Conservation (phyloP, 208 protist species). For the Herpetomonas tarakana region DNA sequence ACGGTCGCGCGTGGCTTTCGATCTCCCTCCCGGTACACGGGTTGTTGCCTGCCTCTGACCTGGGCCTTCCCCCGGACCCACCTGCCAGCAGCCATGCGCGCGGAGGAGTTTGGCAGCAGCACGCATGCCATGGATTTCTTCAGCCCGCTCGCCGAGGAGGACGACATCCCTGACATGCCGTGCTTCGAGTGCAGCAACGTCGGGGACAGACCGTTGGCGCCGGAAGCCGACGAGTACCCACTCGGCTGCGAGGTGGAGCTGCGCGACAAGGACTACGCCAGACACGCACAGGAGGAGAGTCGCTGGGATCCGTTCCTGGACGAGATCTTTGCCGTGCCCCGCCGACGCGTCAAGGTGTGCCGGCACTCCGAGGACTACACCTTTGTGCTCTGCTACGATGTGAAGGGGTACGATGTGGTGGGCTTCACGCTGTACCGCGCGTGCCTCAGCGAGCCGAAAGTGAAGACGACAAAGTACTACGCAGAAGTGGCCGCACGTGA, state of each 20-base stretch:
- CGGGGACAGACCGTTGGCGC: constrained; percentile 67
- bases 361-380: constrained; percentile 83
- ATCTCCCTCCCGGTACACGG: too few relatives aligned
- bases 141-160: constrained; percentile 16
- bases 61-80: too few relatives aligned
- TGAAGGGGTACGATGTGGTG: constrained; percentile 50
- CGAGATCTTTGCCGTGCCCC: constrained; percentile 50
- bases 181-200: constrained; percentile 70
- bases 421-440: constrained; percentile 84
- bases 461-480: constrained; percentile 71
- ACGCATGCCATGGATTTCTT: constrained; percentile 28
- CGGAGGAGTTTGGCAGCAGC: too few relatives aligned
- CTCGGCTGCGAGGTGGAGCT: constrained; percentile 83
- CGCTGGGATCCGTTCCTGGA: constrained; percentile 83
- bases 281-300: constrained; percentile 51
- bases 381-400: constrained; percentile 64
- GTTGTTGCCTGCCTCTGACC: too few relatives aligned
- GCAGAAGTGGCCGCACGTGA: constrained; percentile 9
- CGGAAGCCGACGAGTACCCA: constrained; percentile 75
- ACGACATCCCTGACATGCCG: constrained; percentile 51
- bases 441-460: constrained; percentile 76
- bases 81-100: too few relatives aligned
- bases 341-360: constrained; percentile 59
- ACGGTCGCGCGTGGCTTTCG: too few relatives aligned
- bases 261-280: constrained; percentile 64